Conservation (phyloP, 2,329 filamentous ascomycete genomes). For the Calcarisporium arbuscula region DNA sequence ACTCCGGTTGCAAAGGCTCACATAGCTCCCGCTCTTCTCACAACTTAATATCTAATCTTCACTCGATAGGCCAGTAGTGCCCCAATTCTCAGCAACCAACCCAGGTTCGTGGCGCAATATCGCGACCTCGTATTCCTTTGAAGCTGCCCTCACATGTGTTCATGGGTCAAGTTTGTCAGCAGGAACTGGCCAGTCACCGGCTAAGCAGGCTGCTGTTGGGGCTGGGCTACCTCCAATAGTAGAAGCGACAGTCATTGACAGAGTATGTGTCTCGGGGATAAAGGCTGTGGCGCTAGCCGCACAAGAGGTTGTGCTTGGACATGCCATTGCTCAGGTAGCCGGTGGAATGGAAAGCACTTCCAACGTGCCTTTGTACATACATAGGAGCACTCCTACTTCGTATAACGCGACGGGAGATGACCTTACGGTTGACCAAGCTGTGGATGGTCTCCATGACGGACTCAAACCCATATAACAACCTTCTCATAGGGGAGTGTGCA, state of each 20-base stretch:
- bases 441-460: not conserved
- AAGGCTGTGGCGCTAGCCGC: not conserved
- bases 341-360: not conserved
- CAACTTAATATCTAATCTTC: not conserved
- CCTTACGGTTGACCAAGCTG: not conserved
- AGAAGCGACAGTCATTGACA: not conserved
- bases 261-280: not conserved
- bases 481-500: not conserved
- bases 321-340: not conserved
- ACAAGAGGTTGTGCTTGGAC: not conserved
- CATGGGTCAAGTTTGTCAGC: not conserved
- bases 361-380: not conserved
- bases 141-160: not conserved
- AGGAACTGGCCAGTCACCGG: not conserved
- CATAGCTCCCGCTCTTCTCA: not conserved
- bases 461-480: not conserved
- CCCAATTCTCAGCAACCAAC: not conserved
- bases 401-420: not conserved
- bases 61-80: not conserved
- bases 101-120: not conserved
- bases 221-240: not conserved
- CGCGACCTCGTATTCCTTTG: not conserved
- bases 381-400: not conserved
- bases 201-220: not conserved
- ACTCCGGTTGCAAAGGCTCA: not conserved